These are phyloP conservation scores for Dioszegia hungarica DNA, from an alignment of 768 basidiomycete species.

Conservation along the genomic window DNA sequence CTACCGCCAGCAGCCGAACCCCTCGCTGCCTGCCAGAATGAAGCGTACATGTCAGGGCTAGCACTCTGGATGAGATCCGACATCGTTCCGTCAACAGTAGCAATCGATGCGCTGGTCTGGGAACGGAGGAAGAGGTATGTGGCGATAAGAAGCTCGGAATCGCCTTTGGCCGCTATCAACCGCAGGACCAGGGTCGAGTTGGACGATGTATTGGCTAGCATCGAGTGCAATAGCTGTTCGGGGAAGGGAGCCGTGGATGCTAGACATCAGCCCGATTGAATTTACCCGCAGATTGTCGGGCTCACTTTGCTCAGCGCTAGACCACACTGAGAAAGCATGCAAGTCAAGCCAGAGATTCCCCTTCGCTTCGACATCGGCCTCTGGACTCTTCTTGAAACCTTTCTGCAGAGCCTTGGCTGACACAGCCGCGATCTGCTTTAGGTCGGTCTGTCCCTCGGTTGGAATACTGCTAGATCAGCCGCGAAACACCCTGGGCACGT, in stretches of 20 bases:
- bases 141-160: neutral
- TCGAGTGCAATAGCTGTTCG: neutral
- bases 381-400: neutral
- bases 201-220: neutral
- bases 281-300: neutral
- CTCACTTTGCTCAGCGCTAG: neutral
- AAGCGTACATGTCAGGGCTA: neutral
- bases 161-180: neutral
- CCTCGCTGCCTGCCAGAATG: neutral
- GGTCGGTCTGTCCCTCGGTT: neutral
- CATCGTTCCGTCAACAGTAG: slow-evolving; percentile 1
- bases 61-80: neutral
- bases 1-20: neutral
- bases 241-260: neutral
- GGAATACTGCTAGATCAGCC: neutral
- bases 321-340: neutral
- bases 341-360: neutral
- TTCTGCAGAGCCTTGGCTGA: neutral
- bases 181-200: neutral
- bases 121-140: neutral
- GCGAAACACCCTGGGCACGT: neutral
- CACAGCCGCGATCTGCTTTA: neutral
- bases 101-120: neutral
- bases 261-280: neutral
- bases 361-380: neutral